Conservation (phyloP, 306 rosid genomes). For the Gastrolobium villosum region DNA sequence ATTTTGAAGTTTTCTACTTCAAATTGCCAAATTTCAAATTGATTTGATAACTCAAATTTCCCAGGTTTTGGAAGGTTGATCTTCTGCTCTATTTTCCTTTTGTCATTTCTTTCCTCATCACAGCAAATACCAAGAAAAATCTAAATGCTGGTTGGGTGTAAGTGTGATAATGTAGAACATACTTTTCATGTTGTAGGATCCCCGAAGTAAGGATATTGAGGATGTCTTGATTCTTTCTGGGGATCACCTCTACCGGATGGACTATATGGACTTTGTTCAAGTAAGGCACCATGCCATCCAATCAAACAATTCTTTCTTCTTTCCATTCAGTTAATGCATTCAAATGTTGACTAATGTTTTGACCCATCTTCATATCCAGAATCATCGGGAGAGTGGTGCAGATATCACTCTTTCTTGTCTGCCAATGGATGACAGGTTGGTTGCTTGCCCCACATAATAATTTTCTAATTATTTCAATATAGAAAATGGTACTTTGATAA, state of each 20-base stretch:
- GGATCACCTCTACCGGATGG: constrained; percentile 95
- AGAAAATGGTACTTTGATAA: not conserved
- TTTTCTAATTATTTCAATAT: not conserved
- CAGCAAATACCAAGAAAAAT: constrained; percentile 18
- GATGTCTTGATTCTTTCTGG: constrained; percentile 94
- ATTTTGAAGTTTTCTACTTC: not conserved
- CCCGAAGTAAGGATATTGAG: constrained; percentile 84
- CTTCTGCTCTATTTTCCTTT: constrained; percentile 5
- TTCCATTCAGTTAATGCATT: constrained; percentile 21
- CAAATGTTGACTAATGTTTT: constrained; percentile 31
- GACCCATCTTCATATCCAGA: constrained; percentile 60
- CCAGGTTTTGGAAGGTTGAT: not conserved
- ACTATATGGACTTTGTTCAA: constrained; percentile 92
- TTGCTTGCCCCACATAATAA: constrained; percentile 11
- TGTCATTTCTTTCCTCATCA: not conserved
- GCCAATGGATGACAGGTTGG: constrained; percentile 93
- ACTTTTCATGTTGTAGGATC: constrained; percentile 63
- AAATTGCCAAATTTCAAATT: not conserved
- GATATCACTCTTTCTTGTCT: constrained; percentile 89
- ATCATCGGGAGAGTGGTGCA: constrained; percentile 89
- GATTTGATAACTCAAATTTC: constrained; percentile 2
- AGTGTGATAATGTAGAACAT: constrained; percentile 27
- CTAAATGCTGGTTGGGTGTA: constrained; percentile 21
- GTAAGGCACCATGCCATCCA: constrained; percentile 55
- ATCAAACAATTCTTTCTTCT: constrained; percentile 28